Evolutionary conservation across 129 eudicot species (phyloP), one percentile per base, ranked within the genome.

Genomic region (Rutidosis leptorrhynchoides): DNA sequence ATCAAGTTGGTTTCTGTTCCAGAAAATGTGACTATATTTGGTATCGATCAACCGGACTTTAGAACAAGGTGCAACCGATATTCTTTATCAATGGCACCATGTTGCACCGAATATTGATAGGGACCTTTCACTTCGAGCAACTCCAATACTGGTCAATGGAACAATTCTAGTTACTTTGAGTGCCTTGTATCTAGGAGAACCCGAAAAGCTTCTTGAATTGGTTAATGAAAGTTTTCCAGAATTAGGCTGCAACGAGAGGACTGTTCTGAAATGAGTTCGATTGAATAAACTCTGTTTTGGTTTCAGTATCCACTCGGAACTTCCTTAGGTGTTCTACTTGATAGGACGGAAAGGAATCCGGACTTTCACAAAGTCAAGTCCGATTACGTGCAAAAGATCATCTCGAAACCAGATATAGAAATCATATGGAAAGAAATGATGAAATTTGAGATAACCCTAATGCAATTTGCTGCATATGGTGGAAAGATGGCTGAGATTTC

Each of bases 381-480:
- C 23, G 83, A 79, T 63, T 79, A 67, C 22, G 53, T 79, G 2
- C 43, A 26, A 46, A 33, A 33, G 49, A 75, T 62, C 1, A 79
- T 79, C 23, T 72, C 79, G 0, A 54, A 73, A 79, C 55, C 37
- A 9, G 79, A 79, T 14, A 25, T 79, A 22, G 67, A 79, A 49
- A 69, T 64, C 40, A 63, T 79, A 1, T 74, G 70, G 69, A 21
- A 74, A 26, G 74, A 58, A 40, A 32, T 68, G 3, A 14, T 74
- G 11, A 12, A 55, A 35, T 68, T 62, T 24, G 79, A 68, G 27
- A 32, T 7, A 4, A 75, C 79, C 7, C 4, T 65, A 7, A 64
- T 79, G 75, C 48, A 70, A 21, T 79, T 74, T 72, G 74, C 68
- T 64, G 76, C 83, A 7, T 79, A 68, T 3, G 83, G 83, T 14